A percentile compares a stretch with the other conserved stretches of the same genome.
phyloP scores from a whole-genome alignment of 805 yeast species.

The Jamesozyma lodderae region DNA sequence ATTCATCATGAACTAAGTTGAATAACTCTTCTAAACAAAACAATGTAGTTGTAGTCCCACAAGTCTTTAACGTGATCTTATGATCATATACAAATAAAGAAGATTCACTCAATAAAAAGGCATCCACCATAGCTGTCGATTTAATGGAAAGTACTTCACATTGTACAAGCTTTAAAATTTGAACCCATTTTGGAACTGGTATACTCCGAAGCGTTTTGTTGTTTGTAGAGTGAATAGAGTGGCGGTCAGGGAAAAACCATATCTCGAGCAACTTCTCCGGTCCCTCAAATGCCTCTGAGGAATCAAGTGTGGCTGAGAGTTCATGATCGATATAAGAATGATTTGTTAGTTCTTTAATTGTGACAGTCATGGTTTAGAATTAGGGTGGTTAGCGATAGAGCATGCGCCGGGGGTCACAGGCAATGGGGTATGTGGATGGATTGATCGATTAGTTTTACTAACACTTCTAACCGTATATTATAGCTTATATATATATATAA shows the following conservation, averaged over 20 bases:
- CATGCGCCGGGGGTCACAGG: not conserved
- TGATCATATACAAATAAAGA: conserved; percentile 84
- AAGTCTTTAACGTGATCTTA: conserved; percentile 80
- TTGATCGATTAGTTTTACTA: no score
- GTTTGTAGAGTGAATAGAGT: conserved; percentile 27
- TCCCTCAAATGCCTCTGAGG: conserved; percentile 91
- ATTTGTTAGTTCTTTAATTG: conserved; percentile 28
- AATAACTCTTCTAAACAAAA: conserved; percentile 63
- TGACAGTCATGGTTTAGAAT: conserved; percentile 25
- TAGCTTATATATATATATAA: no score
- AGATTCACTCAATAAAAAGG: conserved; percentile 81
- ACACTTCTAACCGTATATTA: no score
- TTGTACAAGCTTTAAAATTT: conserved; percentile 67
- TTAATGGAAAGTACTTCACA: conserved; percentile 83
- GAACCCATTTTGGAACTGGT: conserved; percentile 59
- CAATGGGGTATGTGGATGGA: no score
- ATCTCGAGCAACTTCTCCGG: conserved; percentile 90
- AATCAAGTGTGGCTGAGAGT: conserved; percentile 69
- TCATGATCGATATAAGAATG: conserved; percentile 66
- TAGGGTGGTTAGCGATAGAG: not conserved
- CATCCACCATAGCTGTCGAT: conserved; percentile 57
- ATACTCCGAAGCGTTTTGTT: conserved; percentile 52
- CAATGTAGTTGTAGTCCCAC: conserved; percentile 91
- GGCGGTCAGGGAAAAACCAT: conserved; percentile 59
- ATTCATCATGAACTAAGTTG: conserved; percentile 36